These are phyloP conservation scores for Micromonas pusilla DNA, from an alignment of 139 green algal species.

Conservation along the genomic window DNA sequence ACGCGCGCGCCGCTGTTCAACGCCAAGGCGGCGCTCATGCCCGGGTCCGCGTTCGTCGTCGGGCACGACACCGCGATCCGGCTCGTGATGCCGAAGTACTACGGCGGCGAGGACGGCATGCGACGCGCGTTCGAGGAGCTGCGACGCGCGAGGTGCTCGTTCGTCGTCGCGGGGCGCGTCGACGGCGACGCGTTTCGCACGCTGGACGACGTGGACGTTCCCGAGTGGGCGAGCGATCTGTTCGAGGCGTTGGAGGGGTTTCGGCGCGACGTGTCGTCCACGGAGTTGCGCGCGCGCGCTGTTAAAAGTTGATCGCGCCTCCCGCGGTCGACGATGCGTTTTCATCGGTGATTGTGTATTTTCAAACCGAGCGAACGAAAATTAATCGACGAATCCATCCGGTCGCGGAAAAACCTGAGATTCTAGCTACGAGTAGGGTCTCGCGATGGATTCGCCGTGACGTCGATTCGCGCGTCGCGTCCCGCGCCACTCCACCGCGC, in stretches of 20 bases:
- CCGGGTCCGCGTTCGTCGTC: conserved; percentile 58
- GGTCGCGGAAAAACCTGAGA: too few relatives aligned
- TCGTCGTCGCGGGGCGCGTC: conserved; percentile 38
- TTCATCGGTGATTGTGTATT: too few relatives aligned
- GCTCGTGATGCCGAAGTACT: conserved; percentile 39
- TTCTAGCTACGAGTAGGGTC: too few relatives aligned
- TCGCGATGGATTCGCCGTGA: too few relatives aligned
- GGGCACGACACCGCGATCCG: conserved; percentile 39
- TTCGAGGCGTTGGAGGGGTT: neutral
- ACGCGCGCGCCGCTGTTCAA: conserved; percentile 61
- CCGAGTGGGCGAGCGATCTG: neutral
- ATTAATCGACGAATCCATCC: too few relatives aligned
- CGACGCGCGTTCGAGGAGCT: conserved; percentile 21
- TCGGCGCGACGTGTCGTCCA: conserved; percentile 1
- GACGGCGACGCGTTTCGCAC: conserved; percentile 16
- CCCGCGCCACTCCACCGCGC: too few relatives aligned
- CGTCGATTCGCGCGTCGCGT: too few relatives aligned
- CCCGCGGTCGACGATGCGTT: too few relatives aligned
- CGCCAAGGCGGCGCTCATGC: conserved; percentile 67
- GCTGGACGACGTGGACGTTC: neutral
- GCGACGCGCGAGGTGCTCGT: conserved; percentile 16
- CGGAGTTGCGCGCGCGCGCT: neutral
- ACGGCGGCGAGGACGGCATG: conserved; percentile 29
- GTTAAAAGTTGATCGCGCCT: too few relatives aligned
- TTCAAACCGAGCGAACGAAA: too few relatives aligned